Evolutionary conservation across 177 flowering plant species (phyloP).

Genomic region (Vitis hybrid): DNA sequence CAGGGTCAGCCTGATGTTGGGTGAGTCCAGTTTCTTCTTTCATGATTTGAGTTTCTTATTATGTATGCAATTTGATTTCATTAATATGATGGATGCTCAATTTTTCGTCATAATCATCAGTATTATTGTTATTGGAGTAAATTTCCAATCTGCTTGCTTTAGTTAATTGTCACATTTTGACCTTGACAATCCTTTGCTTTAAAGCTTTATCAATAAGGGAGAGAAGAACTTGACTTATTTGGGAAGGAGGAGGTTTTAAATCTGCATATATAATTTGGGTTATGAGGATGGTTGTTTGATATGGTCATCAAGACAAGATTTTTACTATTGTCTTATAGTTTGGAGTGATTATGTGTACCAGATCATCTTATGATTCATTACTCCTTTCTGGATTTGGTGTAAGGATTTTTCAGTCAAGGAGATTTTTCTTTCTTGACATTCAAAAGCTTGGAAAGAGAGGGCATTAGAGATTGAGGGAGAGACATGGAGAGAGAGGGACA

Average conservation of each 20-base stretch:
- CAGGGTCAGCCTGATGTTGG: conserved; percentile 95
- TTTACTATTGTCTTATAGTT: not conserved
- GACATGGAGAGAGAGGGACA: not conserved
- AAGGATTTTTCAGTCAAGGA: not conserved
- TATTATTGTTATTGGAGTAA: too few species aligned
- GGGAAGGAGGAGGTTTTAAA: too few species aligned
- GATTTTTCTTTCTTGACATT: not conserved
- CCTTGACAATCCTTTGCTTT: too few species aligned
- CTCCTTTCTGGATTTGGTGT: not conserved
- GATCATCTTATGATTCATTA: not conserved
- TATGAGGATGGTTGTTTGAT: too few species aligned
- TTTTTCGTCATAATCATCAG: too few species aligned
- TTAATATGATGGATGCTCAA: not conserved
- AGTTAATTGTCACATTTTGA: too few species aligned
- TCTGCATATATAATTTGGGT: too few species aligned
- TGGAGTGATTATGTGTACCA: not conserved
- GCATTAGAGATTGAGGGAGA: not conserved
- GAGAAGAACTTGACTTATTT: too few species aligned
- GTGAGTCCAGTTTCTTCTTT: conserved; percentile 42
- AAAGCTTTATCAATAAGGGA: too few species aligned
- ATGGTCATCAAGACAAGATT: too few species aligned
- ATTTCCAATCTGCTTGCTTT: too few species aligned
- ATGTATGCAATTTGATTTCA: not conserved
- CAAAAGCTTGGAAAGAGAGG: not conserved
- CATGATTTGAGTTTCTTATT: not conserved